Percentiles rank a stretch among this genome's conserved stretches.
Conservation (phyloP, 2,329 filamentous ascomycete genomes). For the Samsoniella hepiali region DNA sequence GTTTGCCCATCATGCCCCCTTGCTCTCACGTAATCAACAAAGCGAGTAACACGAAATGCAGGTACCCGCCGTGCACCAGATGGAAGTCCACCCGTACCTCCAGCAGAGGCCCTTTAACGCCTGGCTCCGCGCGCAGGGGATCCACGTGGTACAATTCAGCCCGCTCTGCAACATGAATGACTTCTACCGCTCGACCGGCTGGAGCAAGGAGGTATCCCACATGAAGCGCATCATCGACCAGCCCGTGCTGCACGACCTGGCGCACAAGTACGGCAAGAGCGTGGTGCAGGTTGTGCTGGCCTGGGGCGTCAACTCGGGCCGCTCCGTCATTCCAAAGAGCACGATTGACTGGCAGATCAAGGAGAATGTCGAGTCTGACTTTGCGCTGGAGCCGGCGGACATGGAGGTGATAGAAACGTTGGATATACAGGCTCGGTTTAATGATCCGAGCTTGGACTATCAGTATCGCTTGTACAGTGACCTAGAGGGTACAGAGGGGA, state of each 20-base stretch:
- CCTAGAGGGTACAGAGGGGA: background rate
- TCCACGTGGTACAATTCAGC: constrained; percentile 34
- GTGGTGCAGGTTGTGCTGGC: constrained; percentile 33
- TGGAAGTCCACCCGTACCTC: too few species aligned
- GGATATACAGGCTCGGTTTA: background rate
- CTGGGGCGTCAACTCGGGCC: constrained; percentile 33
- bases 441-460: background rate
- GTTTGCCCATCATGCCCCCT: too few species aligned
- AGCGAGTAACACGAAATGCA: too few species aligned
- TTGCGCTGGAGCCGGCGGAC: background rate
- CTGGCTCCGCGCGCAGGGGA: constrained; percentile 25
- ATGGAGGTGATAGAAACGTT: background rate
- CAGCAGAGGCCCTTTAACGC: too few species aligned
- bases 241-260: too few species aligned
- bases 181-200: constrained; percentile 29
- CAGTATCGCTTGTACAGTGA: background rate
- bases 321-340: constrained; percentile 37
- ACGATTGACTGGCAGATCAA: constrained; percentile 33
- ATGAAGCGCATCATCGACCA: constrained; percentile 30
- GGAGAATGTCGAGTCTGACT: constrained; percentile 21
- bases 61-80: too few species aligned
- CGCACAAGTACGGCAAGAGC: constrained; percentile 30
- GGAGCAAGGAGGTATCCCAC: constrained; percentile 30
- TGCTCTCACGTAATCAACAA: too few species aligned
- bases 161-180: constrained; percentile 35